These are phyloP conservation scores for Lactarius deliciosus DNA, from an alignment of 768 basidiomycete species.

Conservation along the genomic window DNA sequence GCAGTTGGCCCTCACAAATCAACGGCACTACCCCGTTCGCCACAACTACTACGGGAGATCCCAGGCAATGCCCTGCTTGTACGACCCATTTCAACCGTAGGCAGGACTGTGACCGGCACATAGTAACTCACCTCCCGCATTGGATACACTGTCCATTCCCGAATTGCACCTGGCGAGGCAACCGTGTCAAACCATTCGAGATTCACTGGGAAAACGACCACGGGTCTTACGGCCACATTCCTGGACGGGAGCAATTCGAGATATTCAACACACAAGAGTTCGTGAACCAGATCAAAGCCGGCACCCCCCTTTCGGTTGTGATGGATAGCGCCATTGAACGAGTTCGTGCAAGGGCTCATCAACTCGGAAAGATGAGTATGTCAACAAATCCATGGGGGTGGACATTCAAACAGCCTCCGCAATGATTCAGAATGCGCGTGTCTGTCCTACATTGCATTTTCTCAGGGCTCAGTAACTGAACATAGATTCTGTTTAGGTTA, in stretches of 20 bases:
- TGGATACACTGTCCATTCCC: background rate
- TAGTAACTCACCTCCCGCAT: background rate
- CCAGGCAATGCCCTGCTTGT: background rate
- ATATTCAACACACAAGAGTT: constrained; percentile 9
- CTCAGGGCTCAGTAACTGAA: background rate
- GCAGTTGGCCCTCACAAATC: background rate
- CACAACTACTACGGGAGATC: background rate
- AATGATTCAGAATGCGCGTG: background rate
- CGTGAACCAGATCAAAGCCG: background rate
- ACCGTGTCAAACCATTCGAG: background rate
- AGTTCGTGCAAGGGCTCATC: background rate
- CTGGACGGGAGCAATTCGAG: background rate
- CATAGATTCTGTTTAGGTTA: background rate
- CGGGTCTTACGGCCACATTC: background rate
- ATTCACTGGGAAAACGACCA: background rate
- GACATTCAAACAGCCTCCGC: background rate
- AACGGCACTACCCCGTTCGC: background rate
- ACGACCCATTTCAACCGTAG: accelerated
- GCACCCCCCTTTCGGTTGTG: background rate
- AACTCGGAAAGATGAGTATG: background rate
- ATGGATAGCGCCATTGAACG: background rate
- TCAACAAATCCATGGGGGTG: background rate
- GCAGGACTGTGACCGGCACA: constrained; percentile 1
- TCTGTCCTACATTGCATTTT: background rate
- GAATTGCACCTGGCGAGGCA: background rate